Evolutionary conservation across 495 filamentous ascomycete genomes (phyloP), one percentile per base, ranked within the genome.

Genomic region (Letharia columbiana): DNA sequence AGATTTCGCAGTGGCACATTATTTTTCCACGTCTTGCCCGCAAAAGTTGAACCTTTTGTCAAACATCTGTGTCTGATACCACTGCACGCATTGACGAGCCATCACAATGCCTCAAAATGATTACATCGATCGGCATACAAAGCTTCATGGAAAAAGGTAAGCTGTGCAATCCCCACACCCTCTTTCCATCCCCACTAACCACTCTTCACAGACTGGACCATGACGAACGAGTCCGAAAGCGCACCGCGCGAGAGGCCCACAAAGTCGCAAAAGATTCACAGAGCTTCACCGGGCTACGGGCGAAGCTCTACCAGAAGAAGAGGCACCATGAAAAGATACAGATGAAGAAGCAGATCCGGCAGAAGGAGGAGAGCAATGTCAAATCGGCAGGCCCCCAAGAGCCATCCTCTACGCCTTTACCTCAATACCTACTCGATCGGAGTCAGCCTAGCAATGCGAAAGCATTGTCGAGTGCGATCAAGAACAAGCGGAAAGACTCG

Each of bases 281-380:
- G 79, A 96, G 92, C 75, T 83, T 97, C 71, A 86, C 87, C 67
- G 94, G 95, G 68, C 84, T 97, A 71, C 82, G 91, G 67, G 94
- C 94, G 72, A 99, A 99, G 82, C 82, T 96, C 73, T 89, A 96
- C 81, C 88, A 91, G 76, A 89, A 96, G 82, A 89, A 94, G 84
- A 84, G 94, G 50, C 91, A 92, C 78, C 84, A 89, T 72, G 90
- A 98, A 80, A 99, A 99, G 88, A 98, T 99, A 76, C 92, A 97
- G 86, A 93, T 98, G 90, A 89, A 90, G 77, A 97, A 98, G 85
- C 82, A 86, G 72, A 96, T 98, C 84, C 89, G 88, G 77, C 87
- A 89, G 66, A 89, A 93, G 79, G 94, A 98, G 75, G 90, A 97
- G 81, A 88, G 90, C 77, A 95, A 95, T 73, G 87, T 98, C 81